Evolutionary conservation across 352 stramenopile genomes (phyloP).

Genomic region (Globisporangium cylindrosporum): DNA sequence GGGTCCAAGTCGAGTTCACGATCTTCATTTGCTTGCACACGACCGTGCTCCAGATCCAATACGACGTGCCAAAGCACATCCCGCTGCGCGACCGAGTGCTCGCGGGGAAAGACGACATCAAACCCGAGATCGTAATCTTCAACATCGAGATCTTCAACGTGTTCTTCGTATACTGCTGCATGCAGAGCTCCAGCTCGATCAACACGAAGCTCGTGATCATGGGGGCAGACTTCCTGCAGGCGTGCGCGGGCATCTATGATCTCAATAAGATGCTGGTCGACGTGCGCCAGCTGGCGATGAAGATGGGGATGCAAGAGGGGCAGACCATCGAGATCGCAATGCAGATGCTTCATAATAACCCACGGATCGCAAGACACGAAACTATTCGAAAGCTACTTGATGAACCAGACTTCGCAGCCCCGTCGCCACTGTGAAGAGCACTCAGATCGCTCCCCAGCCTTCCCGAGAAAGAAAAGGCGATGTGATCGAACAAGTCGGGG

Average conservation of each 20-base stretch:
- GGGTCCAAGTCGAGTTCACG: slow-evolving; percentile 1
- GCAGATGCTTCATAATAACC: no score
- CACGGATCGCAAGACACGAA: no score
- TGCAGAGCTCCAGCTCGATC: slow-evolving; percentile 36
- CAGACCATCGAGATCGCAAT: no score
- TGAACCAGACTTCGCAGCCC: no score
- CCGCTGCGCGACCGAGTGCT: slow-evolving; percentile 2
- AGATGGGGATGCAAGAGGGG: slow-evolving; percentile 2
- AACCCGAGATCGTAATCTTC: slow-evolving; percentile 31
- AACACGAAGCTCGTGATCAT: slow-evolving; percentile 31
- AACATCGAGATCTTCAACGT: slow-evolving; percentile 46
- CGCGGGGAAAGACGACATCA: slow-evolving; percentile 20
- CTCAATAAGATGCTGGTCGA: slow-evolving; percentile 16
- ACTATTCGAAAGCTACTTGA: no score
- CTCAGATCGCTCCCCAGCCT: no score
- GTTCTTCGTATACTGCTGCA: slow-evolving; percentile 39
- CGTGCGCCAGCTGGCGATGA: not conserved
- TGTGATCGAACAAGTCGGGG: no score
- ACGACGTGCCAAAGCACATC: slow-evolving; percentile 20
- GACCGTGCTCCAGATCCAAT: slow-evolving; percentile 1
- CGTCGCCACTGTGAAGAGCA: no score
- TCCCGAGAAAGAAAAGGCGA: no score
- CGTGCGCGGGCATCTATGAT: slow-evolving; percentile 32
- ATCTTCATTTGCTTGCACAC: slow-evolving; percentile 3
- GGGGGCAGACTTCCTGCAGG: slow-evolving; percentile 31